These are phyloP conservation scores for Aspergillus floridensis DNA, from an alignment of 2,329 filamentous ascomycete species.

Conservation along the genomic window DNA sequence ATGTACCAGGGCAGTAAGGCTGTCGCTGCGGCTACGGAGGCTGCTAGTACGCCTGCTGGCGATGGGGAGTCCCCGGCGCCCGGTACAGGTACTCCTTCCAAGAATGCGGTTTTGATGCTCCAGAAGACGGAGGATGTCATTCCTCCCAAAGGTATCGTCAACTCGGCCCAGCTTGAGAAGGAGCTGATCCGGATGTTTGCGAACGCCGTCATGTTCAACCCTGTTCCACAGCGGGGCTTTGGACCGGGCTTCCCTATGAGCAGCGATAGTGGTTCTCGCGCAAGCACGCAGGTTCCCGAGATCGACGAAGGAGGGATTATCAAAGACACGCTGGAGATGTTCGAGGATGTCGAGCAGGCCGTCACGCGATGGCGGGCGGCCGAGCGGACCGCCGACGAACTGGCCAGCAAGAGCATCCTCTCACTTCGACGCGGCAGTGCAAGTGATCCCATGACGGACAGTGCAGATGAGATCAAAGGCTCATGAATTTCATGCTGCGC, in stretches of 20 bases:
- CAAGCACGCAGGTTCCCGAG: conserved; percentile 57
- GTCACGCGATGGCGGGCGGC: conserved; percentile 73
- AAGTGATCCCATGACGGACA: conserved; percentile 38
- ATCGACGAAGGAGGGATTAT: conserved; percentile 83
- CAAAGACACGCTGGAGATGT: conserved; percentile 85
- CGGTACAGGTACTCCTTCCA: conserved; percentile 34
- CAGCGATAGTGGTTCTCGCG: conserved; percentile 40
- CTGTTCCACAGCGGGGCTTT: conserved; percentile 70
- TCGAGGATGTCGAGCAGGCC: conserved; percentile 76
- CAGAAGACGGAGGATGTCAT: conserved; percentile 71
- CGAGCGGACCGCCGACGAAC: conserved; percentile 51
- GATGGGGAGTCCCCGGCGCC: conserved; percentile 53
- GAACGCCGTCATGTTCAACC: conserved; percentile 98
- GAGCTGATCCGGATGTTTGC: conserved; percentile 96
- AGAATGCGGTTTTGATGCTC: conserved; percentile 43
- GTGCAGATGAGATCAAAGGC: conserved; percentile 35
- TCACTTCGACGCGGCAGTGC: conserved; percentile 37
- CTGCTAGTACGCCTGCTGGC: conserved; percentile 65
- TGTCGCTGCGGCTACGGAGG: conserved; percentile 47
- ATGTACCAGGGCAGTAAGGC: conserved; percentile 54
- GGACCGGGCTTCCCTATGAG: conserved; percentile 58
- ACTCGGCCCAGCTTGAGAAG: conserved; percentile 86
- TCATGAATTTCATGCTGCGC: conserved; percentile 22
- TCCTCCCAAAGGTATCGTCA: conserved; percentile 86
- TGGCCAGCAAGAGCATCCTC: conserved; percentile 37